Evolutionary conservation across 2,329 filamentous ascomycete species (phyloP).

Genomic region (Chaetomium sp.): DNA sequence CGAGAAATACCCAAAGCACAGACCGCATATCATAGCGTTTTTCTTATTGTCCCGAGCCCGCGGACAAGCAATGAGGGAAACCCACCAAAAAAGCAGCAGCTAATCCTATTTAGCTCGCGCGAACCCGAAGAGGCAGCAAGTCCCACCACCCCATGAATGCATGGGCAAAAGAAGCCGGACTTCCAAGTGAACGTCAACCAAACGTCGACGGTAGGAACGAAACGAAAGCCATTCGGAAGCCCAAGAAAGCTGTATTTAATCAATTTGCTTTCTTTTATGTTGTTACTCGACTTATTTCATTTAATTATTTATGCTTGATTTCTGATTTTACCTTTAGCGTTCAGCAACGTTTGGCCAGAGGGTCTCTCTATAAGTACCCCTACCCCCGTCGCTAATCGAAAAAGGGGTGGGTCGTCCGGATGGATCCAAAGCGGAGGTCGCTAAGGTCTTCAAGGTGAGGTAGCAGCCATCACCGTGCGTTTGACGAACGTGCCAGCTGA

Average conservation of each 20-base stretch:
- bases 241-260: too few relatives aligned
- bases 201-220: too few relatives aligned
- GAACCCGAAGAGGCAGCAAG: constrained; percentile 15
- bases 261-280: too few relatives aligned
- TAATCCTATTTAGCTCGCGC: constrained; percentile 1
- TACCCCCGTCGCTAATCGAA: constrained; percentile 16
- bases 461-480: constrained; percentile 12
- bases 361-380: too few relatives aligned
- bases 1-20: neutral
- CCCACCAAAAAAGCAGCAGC: neutral
- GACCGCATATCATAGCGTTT: neutral
- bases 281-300: too few relatives aligned
- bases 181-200: too few relatives aligned
- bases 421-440: neutral
- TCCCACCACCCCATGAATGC: neutral
- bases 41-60: constrained; percentile 9
- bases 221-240: too few relatives aligned
- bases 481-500: constrained; percentile 10
- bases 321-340: too few relatives aligned
- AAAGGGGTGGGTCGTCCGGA: constrained; percentile 9
- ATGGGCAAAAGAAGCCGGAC: too few relatives aligned
- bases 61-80: neutral
- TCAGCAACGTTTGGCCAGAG: too few relatives aligned
- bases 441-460: constrained; percentile 15
- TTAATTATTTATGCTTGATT: too few relatives aligned